Conservation (phyloP, 768 basidiomycete species). For the Suillus lakei region DNA sequence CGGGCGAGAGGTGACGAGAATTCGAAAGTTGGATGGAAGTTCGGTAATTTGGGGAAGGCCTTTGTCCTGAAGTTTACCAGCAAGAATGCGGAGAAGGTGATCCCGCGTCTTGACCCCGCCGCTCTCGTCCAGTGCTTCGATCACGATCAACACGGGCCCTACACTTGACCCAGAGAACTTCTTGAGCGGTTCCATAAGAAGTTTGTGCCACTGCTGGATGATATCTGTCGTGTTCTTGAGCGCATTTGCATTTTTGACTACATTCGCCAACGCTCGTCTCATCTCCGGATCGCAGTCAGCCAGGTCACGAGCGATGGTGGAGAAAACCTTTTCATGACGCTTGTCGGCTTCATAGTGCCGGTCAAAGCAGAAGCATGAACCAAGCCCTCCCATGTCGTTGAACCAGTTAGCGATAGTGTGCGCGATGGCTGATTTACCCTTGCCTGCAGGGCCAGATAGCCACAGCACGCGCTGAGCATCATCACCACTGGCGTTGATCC, state of each 20-base stretch:
- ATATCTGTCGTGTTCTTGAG: constrained; percentile 3
- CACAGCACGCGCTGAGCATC: constrained; percentile 13
- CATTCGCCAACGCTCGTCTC: not conserved
- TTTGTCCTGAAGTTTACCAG: not conserved
- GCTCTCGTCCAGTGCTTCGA: constrained; percentile 30
- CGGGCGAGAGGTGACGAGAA: constrained; percentile 18
- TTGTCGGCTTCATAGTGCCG: not conserved
- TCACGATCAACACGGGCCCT: constrained; percentile 26
- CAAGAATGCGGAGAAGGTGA: constrained; percentile 25
- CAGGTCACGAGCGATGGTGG: constrained; percentile 33
- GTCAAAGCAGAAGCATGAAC: constrained; percentile 25
- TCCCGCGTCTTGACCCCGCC: constrained; percentile 14
- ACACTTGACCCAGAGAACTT: constrained; percentile 8
- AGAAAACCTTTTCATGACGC: constrained; percentile 25
- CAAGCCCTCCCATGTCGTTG: constrained; percentile 15
- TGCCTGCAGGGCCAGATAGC: constrained; percentile 23
- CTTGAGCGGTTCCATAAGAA: constrained; percentile 20
- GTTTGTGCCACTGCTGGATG: constrained; percentile 17
- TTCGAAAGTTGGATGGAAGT: constrained; percentile 14
- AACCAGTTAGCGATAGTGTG: constrained; percentile 18
- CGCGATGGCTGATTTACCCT: constrained; percentile 35
- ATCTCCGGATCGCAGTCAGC: constrained; percentile 20
- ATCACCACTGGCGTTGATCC: constrained; percentile 10
- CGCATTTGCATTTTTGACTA: constrained; percentile 1
- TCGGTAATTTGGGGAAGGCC: not conserved